These are phyloP conservation scores for Phytophthora gonapodyides DNA, from an alignment of 352 stramenopile genomes.

Conservation along the genomic window DNA sequence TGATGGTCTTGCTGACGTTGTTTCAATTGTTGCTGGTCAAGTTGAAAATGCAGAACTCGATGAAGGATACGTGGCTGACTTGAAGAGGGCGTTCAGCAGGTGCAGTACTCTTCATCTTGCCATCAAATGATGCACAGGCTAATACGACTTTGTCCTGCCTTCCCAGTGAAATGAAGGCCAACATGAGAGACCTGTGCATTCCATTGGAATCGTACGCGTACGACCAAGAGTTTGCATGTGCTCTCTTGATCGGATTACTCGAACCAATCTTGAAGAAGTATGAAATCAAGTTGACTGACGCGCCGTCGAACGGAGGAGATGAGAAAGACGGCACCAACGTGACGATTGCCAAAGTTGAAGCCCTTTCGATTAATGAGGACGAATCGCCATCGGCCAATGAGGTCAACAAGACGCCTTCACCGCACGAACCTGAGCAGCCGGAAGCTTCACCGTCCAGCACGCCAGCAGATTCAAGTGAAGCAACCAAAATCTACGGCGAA, in stretches of 20 bases:
- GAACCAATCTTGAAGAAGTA: conserved; percentile 79
- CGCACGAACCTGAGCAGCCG: conserved; percentile 14
- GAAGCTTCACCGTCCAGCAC: conserved; percentile 14
- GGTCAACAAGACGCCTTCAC: conserved; percentile 16
- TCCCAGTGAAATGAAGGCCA: conserved; percentile 82
- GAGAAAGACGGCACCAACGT: conserved; percentile 1
- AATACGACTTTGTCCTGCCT: conserved; percentile 7
- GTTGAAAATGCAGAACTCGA: conserved; percentile 64
- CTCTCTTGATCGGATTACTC: conserved; percentile 69
- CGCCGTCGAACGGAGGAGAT: conserved; percentile 5
- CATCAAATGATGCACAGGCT: background rate
- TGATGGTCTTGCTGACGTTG: conserved; percentile 1
- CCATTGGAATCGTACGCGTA: conserved; percentile 85
- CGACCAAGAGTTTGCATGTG: conserved; percentile 76
- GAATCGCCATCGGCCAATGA: conserved; percentile 13
- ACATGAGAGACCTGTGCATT: conserved; percentile 84
- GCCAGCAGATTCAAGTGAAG: conserved; percentile 10
- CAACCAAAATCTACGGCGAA: conserved; percentile 68
- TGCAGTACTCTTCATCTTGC: background rate
- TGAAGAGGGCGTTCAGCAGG: conserved; percentile 54
- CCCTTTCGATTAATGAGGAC: conserved; percentile 22
- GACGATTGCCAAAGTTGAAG: conserved; percentile 6
- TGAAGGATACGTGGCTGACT: conserved; percentile 67
- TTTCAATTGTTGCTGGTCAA: conserved; percentile 14
- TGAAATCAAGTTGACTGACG: conserved; percentile 46